Evolutionary conservation across 106 monocot species (phyloP), one percentile per base, ranked within the genome.

Genomic region (Allium fistulosum): DNA sequence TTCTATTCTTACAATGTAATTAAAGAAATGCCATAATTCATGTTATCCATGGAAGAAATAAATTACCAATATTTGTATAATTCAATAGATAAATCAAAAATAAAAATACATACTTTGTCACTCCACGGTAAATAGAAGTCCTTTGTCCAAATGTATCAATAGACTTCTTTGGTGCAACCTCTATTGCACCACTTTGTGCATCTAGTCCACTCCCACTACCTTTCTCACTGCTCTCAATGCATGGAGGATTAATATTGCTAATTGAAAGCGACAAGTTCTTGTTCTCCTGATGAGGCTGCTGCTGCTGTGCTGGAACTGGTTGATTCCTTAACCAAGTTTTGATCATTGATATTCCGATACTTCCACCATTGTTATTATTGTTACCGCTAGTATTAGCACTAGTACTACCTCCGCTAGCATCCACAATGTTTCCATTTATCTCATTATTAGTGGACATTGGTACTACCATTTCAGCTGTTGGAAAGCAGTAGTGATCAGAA

Each of bases 71-170:
- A 9, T 53, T 53, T 13, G 13, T 1, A 9, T 10, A 53, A 55
- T 55, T 55, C 11, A 55, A 3, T 55, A 8, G 53, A 12, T 55
- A 55, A 55, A 55, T 12, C 53, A 55, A 55, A 55, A 55, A 55
- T 12, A 55, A 55, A 0, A 55, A 55, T 12, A 55, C 6, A 7
- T 17, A 95, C 96, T 88, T 92, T 48, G 96, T 96, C 50, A 96
- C 96, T 7, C 96, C 96, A 0, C 96, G 83, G 68, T 96, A 96
- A 50, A 96, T 96, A 48, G 96, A 96, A 56, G 96, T 96, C 17
- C 96, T 75, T 61, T 96, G 96, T 65, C 96, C 96, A 16, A 92
- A 96, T 0, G 92, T 96, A 70, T 96, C 91, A 6, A 85, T 76
- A 4, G 94, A 80, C 70, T 94, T 94, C 70, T 83, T 85, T 0